A percentile compares a stretch with the other conserved stretches of the same genome.
Evolutionary conservation across 768 basidiomycete species (phyloP).

Genomic region (Pisolithus albus): DNA sequence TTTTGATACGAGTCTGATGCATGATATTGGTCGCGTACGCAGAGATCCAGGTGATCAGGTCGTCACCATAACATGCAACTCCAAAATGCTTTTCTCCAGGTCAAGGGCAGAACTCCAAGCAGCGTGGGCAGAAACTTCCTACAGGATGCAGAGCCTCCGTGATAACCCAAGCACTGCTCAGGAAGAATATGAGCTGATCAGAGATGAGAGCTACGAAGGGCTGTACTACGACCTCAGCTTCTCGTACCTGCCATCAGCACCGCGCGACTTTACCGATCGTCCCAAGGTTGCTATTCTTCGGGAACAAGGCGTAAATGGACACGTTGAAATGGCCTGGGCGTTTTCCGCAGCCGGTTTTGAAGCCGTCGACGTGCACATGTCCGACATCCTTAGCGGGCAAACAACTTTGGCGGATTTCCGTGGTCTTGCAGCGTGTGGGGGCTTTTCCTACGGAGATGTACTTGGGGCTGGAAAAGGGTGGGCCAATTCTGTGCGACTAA

Average conservation of each 20-base stretch:
- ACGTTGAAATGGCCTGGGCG: conserved; percentile 98
- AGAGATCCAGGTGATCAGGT: conserved; percentile 47
- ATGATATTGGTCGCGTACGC: conserved; percentile 68
- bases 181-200: conserved; percentile 79
- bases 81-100: conserved; percentile 50
- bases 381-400: conserved; percentile 77
- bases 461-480: conserved; percentile 96
- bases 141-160: conserved; percentile 81
- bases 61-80: conserved; percentile 53
- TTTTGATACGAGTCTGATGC: conserved; percentile 72
- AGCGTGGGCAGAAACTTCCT: conserved; percentile 94
- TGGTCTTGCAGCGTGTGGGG: conserved; percentile 93
- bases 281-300: conserved; percentile 93
- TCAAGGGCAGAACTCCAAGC: conserved; percentile 69
- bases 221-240: conserved; percentile 75
- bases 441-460: conserved; percentile 98
- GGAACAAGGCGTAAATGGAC: conserved; percentile 98
- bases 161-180: conserved; percentile 73
- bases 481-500: conserved; percentile 92
- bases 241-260: conserved; percentile 27
- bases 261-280: conserved; percentile 39
- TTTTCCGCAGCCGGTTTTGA: conserved; percentile 93
- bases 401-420: conserved; percentile 63
- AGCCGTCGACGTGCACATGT: conserved; percentile 97
- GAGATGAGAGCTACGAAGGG: conserved; percentile 48